Conservation (phyloP, 805 yeast genomes). For the Pichia paraexigua region DNA sequence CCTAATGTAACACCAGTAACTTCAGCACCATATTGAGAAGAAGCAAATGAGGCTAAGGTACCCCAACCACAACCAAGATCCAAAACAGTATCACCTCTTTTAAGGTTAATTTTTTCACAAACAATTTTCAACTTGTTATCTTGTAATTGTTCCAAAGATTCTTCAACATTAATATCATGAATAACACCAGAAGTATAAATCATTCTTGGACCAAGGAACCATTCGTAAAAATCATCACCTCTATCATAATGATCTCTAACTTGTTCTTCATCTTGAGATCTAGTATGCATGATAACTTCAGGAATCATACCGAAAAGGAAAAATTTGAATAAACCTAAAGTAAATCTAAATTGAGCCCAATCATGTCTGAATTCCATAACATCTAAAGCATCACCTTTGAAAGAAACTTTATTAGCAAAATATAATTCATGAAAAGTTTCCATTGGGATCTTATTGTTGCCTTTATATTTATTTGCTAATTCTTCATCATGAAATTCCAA, state of each 20-base stretch:
- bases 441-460: slow-evolving; percentile 75
- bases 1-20: slow-evolving; percentile 90
- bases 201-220: slow-evolving; percentile 95
- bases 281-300: slow-evolving; percentile 84
- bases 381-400: slow-evolving; percentile 84
- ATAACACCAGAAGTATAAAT: slow-evolving; percentile 84
- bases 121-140: slow-evolving; percentile 85
- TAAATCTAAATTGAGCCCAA: slow-evolving; percentile 80
- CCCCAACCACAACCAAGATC: slow-evolving; percentile 98
- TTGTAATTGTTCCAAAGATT: slow-evolving; percentile 72
- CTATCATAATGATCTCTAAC: slow-evolving; percentile 94
- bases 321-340: slow-evolving; percentile 65
- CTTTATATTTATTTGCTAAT: slow-evolving; percentile 60
- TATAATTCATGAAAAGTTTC: slow-evolving; percentile 87
- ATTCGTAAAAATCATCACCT: slow-evolving; percentile 89
- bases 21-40: slow-evolving; percentile 72
- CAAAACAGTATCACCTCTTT: slow-evolving; percentile 65
- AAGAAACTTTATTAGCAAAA: slow-evolving; percentile 74
- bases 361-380: slow-evolving; percentile 82
- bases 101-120: slow-evolving; percentile 74
- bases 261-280: slow-evolving; percentile 93
- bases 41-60: slow-evolving; percentile 77
- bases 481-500: slow-evolving; percentile 73
- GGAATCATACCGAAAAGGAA: slow-evolving; percentile 86
- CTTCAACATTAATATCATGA: slow-evolving; percentile 60